Conservation (phyloP, 306 rosid genomes). For the Sicyos edulis region DNA sequence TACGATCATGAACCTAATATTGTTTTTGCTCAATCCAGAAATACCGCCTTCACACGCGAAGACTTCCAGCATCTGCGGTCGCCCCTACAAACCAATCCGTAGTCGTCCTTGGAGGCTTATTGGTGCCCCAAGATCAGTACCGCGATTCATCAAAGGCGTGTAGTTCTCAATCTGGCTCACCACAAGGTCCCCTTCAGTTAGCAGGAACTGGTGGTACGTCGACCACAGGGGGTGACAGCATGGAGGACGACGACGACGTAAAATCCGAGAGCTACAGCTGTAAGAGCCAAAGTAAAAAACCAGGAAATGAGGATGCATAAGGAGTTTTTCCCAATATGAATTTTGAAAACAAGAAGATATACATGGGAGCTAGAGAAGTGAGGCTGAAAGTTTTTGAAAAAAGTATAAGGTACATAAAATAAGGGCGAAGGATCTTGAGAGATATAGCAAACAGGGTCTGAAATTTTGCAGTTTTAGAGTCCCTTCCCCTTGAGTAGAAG, state of each 20-base stretch:
- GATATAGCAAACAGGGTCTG: constrained; percentile 38
- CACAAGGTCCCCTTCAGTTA: constrained; percentile 89
- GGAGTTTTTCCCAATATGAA: not conserved
- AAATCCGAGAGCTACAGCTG: constrained; percentile 76
- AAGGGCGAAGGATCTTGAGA: constrained; percentile 34
- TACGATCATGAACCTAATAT: not conserved
- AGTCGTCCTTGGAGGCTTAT: constrained; percentile 63
- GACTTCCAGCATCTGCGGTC: constrained; percentile 43
- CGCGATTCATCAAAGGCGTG: constrained; percentile 65
- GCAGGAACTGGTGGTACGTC: constrained; percentile 47
- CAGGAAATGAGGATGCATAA: constrained; percentile 69
- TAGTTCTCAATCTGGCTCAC: constrained; percentile 79
- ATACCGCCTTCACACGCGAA: constrained; percentile 85
- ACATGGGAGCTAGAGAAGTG: not conserved
- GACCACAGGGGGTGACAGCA: constrained; percentile 48
- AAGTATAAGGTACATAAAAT: constrained; percentile 21
- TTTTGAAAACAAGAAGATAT: no score
- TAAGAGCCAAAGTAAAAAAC: constrained; percentile 45
- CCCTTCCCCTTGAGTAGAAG: constrained; percentile 23
- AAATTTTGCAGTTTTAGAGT: constrained; percentile 64
- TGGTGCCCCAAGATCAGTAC: constrained; percentile 68
- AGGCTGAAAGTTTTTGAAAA: no score
- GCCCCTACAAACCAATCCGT: constrained; percentile 39
- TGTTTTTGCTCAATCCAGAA: constrained; percentile 48
- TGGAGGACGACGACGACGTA: constrained; percentile 74